Percentiles rank a stretch among this genome's conserved stretches.
Evolutionary conservation across 1,284 basidiomycete species (phyloP).

Genomic region (Sporisorium iseilematis-ciliati): DNA sequence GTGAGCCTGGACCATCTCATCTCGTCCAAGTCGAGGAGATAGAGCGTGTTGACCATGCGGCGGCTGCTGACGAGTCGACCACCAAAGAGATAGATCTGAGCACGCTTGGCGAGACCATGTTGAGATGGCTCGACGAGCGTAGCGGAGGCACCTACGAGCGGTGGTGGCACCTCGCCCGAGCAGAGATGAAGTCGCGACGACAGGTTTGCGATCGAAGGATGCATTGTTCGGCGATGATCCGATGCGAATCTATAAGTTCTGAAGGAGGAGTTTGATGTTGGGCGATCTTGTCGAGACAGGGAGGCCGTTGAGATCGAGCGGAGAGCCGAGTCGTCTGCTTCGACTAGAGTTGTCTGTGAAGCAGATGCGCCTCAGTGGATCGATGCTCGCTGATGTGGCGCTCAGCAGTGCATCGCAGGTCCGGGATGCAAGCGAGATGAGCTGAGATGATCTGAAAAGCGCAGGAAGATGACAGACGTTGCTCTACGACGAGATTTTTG

Average conservation of each 20-base stretch:
- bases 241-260: neutral
- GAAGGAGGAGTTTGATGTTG: neutral
- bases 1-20: constrained; percentile 51
- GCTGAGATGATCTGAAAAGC: neutral
- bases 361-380: constrained; percentile 1
- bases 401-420: constrained; percentile 4
- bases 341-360: neutral
- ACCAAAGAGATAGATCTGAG: constrained; percentile 61
- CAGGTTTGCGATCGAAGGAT: constrained; percentile 49
- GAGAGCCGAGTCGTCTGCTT: neutral
- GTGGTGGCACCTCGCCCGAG: constrained; percentile 61
- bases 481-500: too few species aligned
- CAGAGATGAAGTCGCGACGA: constrained; percentile 51
- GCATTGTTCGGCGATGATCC: constrained; percentile 29
- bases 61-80: constrained; percentile 64
- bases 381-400: neutral
- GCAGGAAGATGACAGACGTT: neutral
- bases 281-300: too few species aligned
- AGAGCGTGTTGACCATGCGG: constrained; percentile 62
- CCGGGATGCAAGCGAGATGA: neutral
- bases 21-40: constrained; percentile 55
- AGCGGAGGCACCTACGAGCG: constrained; percentile 62
- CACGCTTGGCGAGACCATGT: constrained; percentile 12
- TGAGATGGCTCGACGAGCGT: constrained; percentile 52
- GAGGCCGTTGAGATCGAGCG: neutral